These are phyloP conservation scores for Saccharomyces hybrid DNA, from an alignment of 1,139 yeast genomes.

Conservation along the genomic window DNA sequence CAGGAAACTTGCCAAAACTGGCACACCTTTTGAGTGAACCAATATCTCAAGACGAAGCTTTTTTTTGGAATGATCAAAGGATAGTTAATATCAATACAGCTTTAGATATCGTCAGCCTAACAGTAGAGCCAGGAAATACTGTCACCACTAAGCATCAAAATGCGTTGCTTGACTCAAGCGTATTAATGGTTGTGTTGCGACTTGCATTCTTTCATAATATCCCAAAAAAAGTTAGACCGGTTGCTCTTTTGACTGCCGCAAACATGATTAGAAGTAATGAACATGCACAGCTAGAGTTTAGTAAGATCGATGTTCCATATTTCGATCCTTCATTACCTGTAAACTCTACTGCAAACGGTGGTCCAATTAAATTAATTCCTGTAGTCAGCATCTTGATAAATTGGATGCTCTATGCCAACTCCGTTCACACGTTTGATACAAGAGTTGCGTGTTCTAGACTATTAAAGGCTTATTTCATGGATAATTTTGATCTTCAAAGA, in stretches of 20 bases:
- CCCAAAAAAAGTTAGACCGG: constrained; percentile 55
- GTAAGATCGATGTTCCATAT: constrained; percentile 85
- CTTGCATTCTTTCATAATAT: constrained; percentile 61
- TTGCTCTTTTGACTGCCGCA: constrained; percentile 67
- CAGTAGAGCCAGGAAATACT: constrained; percentile 70
- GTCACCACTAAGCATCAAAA: constrained; percentile 55
- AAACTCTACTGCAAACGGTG: constrained; percentile 20
- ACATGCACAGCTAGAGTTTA: constrained; percentile 58
- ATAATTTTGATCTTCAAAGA: constrained; percentile 54
- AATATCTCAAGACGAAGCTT: constrained; percentile 38
- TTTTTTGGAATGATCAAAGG: constrained; percentile 70
- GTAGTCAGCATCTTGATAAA: constrained; percentile 68
- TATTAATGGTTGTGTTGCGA: constrained; percentile 57
- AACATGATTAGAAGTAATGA: constrained; percentile 63
- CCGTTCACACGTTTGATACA: constrained; percentile 77
- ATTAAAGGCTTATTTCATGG: constrained; percentile 59
- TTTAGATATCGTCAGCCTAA: constrained; percentile 64
- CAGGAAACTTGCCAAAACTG: constrained; percentile 64
- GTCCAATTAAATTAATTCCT: constrained; percentile 36
- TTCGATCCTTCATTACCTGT: constrained; percentile 71
- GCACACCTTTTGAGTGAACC: constrained; percentile 60
- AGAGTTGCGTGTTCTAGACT: constrained; percentile 65
- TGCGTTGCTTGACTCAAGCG: constrained; percentile 52
- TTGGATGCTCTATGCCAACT: constrained; percentile 73
- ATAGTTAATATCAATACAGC: constrained; percentile 56